Percentiles rank a stretch among this genome's conserved stretches.
Conservation (phyloP, 2,329 filamentous ascomycete genomes). For the Onygenales sp. region DNA sequence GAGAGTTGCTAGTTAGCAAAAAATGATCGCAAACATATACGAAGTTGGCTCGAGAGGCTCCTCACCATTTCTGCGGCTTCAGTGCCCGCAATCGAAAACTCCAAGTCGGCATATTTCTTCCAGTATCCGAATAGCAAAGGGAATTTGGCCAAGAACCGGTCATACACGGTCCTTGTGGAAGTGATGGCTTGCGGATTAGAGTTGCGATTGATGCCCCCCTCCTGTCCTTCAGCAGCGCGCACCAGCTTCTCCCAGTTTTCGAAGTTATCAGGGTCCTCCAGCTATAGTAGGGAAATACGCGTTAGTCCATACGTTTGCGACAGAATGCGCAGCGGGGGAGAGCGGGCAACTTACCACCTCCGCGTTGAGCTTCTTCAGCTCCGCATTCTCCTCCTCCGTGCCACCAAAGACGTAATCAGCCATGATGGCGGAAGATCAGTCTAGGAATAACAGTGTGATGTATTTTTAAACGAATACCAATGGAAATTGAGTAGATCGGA, state of each 20-base stretch:
- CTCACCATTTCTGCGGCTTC: constrained; percentile 93
- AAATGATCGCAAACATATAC: not conserved
- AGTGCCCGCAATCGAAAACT: constrained; percentile 93
- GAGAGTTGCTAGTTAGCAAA: not conserved
- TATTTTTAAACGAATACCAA: not conserved
- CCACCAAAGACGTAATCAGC: constrained; percentile 64
- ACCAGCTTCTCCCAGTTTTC: constrained; percentile 92
- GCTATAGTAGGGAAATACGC: constrained; percentile 26
- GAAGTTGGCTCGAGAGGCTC: constrained; percentile 4
- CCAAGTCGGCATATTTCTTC: constrained; percentile 98
- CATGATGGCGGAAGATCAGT: constrained; percentile 38
- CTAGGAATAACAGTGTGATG: not conserved
- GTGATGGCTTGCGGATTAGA: constrained; percentile 90
- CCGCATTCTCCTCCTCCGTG: constrained; percentile 70
- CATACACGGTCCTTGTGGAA: constrained; percentile 77
- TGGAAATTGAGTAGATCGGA: not conserved
- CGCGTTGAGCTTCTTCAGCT: constrained; percentile 67
- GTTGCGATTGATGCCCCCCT: constrained; percentile 91
- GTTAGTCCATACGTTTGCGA: not conserved
- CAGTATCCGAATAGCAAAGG: constrained; percentile 95
- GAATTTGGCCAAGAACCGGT: constrained; percentile 88
- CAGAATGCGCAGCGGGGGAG: constrained; percentile 7
- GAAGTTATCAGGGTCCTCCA: constrained; percentile 75
- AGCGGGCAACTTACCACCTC: constrained; percentile 58
- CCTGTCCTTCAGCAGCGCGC: constrained; percentile 69